Base-by-base conservation (phyloP, 306 rosid species). In the Glycine soja region DNA sequence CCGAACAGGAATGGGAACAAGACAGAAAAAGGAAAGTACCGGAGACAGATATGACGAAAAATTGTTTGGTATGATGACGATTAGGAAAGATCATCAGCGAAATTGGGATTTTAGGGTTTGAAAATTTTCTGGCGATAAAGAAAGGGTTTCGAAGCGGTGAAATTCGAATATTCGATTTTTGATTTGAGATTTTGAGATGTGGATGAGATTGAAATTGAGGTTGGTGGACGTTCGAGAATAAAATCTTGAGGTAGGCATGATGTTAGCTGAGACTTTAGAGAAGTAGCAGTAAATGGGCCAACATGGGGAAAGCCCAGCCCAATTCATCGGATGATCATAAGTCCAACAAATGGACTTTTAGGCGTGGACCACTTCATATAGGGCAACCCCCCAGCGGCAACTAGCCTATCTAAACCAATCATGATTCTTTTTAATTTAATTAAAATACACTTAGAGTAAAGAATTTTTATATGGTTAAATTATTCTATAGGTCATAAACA, bases 141-240 rank as follows among this genome's bases (percentile, higher is more conserved):
- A 18, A 13, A 40, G 46, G 61, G 67, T 66, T 76, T 40, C 47
- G 54, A 51, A 77, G 78, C 82, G 58, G 80, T 40, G 78, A 87
- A 83, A 81, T 72, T 85, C 82, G 97, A 84, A 90, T 87, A 87
- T 88, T 86, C 86, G 59, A 13, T 9, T 15, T 32, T 75, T 74
- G 15, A 43, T 61, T 63, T 63, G 56, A 59, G 67, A 58, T 24
- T 24, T 24, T 24, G 30, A 24, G 30, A 24, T 24, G 75, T 48
- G 75, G 75, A 70, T 45, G 75, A 47, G 18, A 70, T 12, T 13
- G 75, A 47, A 12, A 70, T 12, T 13, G 7, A 70, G 19, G 16
- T 19, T 6, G 40, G 77, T 87, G 75, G 85, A 43, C 24, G 40
- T 24, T 24, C 30, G 30, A 24, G 30, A 24, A 24, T 24, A 24